Base-by-base conservation (phyloP, 371 early-diverging fungal species). In the Mucor indicus region DNA sequence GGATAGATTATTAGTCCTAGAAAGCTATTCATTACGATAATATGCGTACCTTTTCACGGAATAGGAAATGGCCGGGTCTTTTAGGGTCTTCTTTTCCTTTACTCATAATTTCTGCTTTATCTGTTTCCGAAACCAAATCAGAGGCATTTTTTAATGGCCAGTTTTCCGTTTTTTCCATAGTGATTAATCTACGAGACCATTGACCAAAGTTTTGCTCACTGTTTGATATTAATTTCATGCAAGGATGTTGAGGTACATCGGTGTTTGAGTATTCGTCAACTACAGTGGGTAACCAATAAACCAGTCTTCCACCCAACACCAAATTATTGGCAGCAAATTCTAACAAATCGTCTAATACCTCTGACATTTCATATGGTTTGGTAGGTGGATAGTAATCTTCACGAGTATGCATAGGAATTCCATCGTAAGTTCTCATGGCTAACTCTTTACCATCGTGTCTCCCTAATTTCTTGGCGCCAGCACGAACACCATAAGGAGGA, bases 401-500 rank as follows among this genome's bases (percentile, higher is more conserved):
- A 15, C 78, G 67, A 8, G 72, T 62, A 57, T 81, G 81, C 58
- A 80, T 76, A 7, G 72, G 79, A n/a, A 75, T 60, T 29, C 88
- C 91, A 35, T 88, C 85, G 32, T 83, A 72, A 17, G 75, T 60
- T 35, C 73, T 54, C 49, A 82, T 61, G 13, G 76, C 60, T 16
- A 66, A 57, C 25, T 77, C 75, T 47, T 81, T 75, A 4, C 81
- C 80, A 37, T 81, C 74, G 44, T 83, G 83, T 40, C 86, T 69
- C 23, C 95, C 93, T 17, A 97, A 75, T 27, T 84, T 92, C 64
- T 93, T 95, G 12, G 98, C 98, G 10, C 97, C 97, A 1, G 97
- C 98, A 33, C 98, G 87, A 8, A 98, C 96, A 57, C 98, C 97
- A 63, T 98, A 96, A 13, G 98, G 98, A n/a, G 97, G 85, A 56